phyloP scores from a whole-genome alignment of 2,329 filamentous ascomycete species.

The Samsoniella hepiali region DNA sequence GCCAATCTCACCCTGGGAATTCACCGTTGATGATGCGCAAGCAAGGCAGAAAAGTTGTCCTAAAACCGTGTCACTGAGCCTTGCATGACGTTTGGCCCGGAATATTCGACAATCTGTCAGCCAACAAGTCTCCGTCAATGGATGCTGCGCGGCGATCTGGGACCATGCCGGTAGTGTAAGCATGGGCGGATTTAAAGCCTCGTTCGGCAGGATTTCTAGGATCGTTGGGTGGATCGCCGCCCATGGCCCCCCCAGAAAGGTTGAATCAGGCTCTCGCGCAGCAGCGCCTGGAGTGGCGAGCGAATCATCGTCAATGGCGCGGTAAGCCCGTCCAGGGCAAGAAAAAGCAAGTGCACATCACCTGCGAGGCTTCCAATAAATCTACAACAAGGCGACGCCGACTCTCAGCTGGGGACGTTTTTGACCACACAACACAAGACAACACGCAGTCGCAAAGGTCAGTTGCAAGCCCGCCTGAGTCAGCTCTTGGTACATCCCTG shows the following conservation, averaged over 20 bases:
- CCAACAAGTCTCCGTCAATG: not conserved
- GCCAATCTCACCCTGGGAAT: not conserved
- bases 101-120: not conserved
- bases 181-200: not conserved
- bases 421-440: not conserved
- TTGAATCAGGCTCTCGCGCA: not conserved
- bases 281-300: not conserved
- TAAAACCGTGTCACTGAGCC: not conserved
- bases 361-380: not conserved
- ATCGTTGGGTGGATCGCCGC: not conserved
- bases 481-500: conserved; percentile 1
- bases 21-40: not conserved
- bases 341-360: not conserved
- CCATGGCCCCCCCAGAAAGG: not conserved
- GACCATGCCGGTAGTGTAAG: not conserved
- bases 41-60: not conserved
- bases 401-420: conserved; percentile 6
- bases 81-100: not conserved
- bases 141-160: not conserved
- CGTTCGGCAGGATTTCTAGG: not conserved
- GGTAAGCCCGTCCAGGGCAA: not conserved
- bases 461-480: conserved; percentile 12
- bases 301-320: not conserved
- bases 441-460: not conserved
- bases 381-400: not conserved